Conservation (phyloP, 441 rosid genomes). For the Erysimum cheiri region DNA sequence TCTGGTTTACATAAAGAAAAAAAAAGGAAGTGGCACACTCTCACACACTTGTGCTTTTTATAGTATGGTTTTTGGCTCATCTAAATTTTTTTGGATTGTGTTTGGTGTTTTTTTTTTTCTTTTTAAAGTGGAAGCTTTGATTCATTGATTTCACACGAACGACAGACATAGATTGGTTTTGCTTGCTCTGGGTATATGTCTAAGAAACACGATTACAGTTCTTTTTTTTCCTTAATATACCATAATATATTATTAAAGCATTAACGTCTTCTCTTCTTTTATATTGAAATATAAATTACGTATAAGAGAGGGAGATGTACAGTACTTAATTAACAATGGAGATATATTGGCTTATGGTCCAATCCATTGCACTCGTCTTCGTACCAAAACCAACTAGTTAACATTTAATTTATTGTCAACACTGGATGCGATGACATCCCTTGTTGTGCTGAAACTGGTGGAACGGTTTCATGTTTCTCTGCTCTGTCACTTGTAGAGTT, state of each 20-base stretch:
- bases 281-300: not conserved
- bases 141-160: conserved; percentile 44
- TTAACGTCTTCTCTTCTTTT: conserved; percentile 8
- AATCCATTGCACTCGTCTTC: no score
- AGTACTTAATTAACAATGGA: not conserved
- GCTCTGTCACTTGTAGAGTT: not conserved
- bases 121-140: conserved; percentile 41
- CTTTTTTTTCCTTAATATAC: conserved; percentile 1
- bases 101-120: conserved; percentile 22
- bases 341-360: not conserved
- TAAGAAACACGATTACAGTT: conserved; percentile 25
- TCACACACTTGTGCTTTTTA: conserved; percentile 23
- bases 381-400: no score
- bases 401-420: no score
- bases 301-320: not conserved
- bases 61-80: conserved; percentile 27
- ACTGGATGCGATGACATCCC: not conserved
- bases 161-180: conserved; percentile 40
- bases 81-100: conserved; percentile 38
- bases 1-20: conserved; percentile 39
- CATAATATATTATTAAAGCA: conserved; percentile 37
- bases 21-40: conserved; percentile 28
- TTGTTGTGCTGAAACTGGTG: not conserved
- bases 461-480: not conserved
- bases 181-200: conserved; percentile 42